Base-by-base conservation (phyloP, 345 rosid genomes). In the Laguncularia racemosa region DNA sequence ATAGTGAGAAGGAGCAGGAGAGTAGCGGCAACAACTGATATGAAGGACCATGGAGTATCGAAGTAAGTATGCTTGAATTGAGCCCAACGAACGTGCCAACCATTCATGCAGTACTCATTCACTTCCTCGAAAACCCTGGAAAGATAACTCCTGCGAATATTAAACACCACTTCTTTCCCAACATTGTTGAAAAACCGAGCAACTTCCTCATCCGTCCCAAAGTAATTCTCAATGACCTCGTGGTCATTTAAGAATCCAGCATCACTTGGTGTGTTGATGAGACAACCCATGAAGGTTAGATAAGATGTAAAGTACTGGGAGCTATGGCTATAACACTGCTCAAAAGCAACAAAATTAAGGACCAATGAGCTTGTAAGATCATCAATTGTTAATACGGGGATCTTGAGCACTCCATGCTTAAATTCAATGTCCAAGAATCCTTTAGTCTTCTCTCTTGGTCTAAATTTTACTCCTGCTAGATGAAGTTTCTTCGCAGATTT, bases 1-100 rank as follows among this genome's bases (percentile, higher is more conserved):
- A 67, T 21, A 61, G 86, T 81, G 54, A 84, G 69, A 20, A 81
- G 13, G 45, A 84, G 74, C 23, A 81, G 69, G 8, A 78, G 12
- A 21, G 70, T 23, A 0, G 89, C 89, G 7, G 89, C 84, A 23
- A 71, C 46, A 0, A 78, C 84, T 6, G 89, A 80, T 15, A 71
- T 66, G 68, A 78, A 80, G 11, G 90, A 78, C 95, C 90, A 86
- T 12, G 81, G 84, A 20, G 75, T 73, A 47, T 63, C 69, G 13
- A 81, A 84, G 58, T 86, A 85, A 1, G 69, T 73, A 46, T 71
- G 71, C 69, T 63, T 71, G 66, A 81, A 81, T 28, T 68, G 69
- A 40, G 85, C 84, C 77, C 95, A 81, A 0, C 67, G 56, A 16
- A 81, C 81, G 52, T 73, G 77, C 73, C 78, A 80, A 58, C 16